phyloP scores from a whole-genome alignment of 169 alveolate genomes.

The Plasmodium vivax region DNA sequence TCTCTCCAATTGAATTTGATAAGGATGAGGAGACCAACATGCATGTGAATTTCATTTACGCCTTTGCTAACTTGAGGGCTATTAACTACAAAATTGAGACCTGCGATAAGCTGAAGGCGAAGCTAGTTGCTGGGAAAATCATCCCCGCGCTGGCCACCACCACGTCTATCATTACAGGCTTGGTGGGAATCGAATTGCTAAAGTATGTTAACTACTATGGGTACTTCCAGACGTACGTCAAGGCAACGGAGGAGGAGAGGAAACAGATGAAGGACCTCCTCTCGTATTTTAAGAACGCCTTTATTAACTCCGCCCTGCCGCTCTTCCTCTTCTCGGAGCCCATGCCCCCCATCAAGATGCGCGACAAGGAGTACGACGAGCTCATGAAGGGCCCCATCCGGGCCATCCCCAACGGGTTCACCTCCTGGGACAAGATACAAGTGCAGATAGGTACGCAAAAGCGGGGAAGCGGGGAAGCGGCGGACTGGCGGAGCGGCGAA shows the following conservation, averaged over 20 bases:
- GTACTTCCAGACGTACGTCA: slow-evolving; percentile 59
- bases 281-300: slow-evolving; percentile 94
- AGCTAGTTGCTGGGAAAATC: slow-evolving; percentile 99
- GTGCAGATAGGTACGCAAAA: slow-evolving; percentile 84
- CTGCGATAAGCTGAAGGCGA: slow-evolving; percentile 93
- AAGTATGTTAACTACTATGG: slow-evolving; percentile 81
- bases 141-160: slow-evolving; percentile 99
- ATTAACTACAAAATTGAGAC: slow-evolving; percentile 95
- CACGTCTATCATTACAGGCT: slow-evolving; percentile 98
- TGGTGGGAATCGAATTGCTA: slow-evolving; percentile 94
- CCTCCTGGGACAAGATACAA: slow-evolving; percentile 97
- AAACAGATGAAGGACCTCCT: slow-evolving; percentile 36
- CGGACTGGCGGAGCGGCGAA: no score
- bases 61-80: slow-evolving; percentile 97
- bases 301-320: slow-evolving; percentile 95
- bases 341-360: slow-evolving; percentile 86
- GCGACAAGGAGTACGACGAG: slow-evolving; percentile 94
- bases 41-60: slow-evolving; percentile 97
- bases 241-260: slow-evolving; percentile 1
- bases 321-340: slow-evolving; percentile 93
- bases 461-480: slow-evolving; percentile 74
- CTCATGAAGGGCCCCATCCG: slow-evolving; percentile 94
- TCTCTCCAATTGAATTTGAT: slow-evolving; percentile 90
- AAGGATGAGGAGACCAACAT: slow-evolving; percentile 99
- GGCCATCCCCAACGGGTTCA: slow-evolving; percentile 96